These are phyloP conservation scores for Calvatia gigantea DNA, from an alignment of 768 basidiomycete genomes.

Conservation along the genomic window DNA sequence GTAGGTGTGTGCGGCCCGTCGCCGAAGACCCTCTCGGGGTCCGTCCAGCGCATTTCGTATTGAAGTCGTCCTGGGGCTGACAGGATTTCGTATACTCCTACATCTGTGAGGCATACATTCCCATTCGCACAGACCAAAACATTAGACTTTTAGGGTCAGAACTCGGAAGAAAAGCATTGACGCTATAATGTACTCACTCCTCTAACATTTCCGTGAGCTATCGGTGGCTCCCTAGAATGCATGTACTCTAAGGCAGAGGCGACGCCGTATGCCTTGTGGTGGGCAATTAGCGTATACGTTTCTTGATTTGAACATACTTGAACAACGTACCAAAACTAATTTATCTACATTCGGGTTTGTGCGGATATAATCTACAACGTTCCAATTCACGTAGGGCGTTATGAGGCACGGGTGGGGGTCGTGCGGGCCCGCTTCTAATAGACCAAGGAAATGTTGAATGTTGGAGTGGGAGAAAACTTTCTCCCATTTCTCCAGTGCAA, in stretches of 20 bases:
- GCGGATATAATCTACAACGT: neutral
- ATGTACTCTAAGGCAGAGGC: neutral
- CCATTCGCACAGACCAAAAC: neutral
- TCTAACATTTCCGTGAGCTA: neutral
- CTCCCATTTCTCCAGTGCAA: neutral
- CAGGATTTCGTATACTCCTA: neutral
- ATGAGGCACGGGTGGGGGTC: neutral
- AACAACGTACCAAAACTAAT: neutral
- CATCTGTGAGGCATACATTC: neutral
- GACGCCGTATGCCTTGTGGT: neutral
- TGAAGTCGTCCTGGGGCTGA: neutral
- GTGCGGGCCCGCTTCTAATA: neutral
- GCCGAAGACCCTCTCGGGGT: neutral
- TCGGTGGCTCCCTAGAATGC: neutral
- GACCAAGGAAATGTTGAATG: neutral
- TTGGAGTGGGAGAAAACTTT: neutral
- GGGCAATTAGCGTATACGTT: too few species aligned
- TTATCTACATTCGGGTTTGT: neutral
- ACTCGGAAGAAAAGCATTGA: too few species aligned
- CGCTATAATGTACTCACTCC: neutral
- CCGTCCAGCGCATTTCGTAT: neutral
- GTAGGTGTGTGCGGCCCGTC: neutral
- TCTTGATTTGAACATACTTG: neutral
- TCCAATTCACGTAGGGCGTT: neutral
- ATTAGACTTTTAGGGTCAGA: neutral